phyloP scores from a whole-genome alignment of 2,329 filamentous ascomycete genomes.

The Colletotrichum sp. region DNA sequence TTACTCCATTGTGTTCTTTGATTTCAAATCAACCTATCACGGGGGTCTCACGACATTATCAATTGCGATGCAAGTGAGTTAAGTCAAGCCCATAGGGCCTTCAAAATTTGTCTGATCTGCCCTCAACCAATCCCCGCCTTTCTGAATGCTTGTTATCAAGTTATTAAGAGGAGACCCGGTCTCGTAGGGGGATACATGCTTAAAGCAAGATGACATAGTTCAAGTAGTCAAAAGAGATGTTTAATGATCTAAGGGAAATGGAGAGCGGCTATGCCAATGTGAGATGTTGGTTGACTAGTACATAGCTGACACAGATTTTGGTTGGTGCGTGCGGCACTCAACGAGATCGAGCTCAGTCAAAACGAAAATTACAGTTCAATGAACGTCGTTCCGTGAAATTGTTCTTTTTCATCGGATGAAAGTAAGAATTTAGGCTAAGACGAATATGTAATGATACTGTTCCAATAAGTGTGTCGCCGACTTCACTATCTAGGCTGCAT shows the following conservation, averaged over 20 bases:
- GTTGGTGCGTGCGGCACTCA: neutral
- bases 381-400: neutral
- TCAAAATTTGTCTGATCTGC: neutral
- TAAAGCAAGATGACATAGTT: neutral
- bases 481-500: neutral
- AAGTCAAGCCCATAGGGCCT: neutral
- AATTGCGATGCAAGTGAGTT: neutral
- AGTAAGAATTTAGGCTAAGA: rapidly evolving
- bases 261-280: neutral
- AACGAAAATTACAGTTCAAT: neutral
- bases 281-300: neutral
- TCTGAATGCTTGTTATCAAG: neutral
- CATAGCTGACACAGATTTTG: neutral
- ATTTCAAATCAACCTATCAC: neutral
- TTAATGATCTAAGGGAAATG: neutral
- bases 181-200: neutral
- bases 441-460: neutral
- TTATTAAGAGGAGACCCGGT: neutral
- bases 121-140: neutral
- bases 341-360: neutral
- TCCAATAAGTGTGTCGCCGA: neutral
- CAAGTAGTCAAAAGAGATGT: neutral
- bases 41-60: rapidly evolving
- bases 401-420: neutral
- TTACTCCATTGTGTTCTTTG: neutral